Percentiles rank a stretch among this genome's conserved stretches.
These are phyloP conservation scores for Peronospora farinosa DNA, from an alignment of 352 stramenopile genomes.

Conservation along the genomic window DNA sequence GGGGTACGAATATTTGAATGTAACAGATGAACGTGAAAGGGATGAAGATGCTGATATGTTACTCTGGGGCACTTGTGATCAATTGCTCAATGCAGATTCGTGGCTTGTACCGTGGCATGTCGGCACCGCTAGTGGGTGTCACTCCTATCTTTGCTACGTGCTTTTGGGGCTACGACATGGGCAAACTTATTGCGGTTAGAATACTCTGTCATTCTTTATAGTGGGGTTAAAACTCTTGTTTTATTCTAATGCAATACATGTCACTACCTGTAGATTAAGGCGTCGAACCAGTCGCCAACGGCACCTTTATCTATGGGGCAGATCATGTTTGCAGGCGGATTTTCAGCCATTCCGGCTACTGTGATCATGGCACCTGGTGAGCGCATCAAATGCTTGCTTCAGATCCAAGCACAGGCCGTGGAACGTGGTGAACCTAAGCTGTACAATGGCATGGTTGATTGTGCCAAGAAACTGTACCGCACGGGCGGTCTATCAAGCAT, in stretches of 20 bases:
- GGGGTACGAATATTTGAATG: constrained; percentile 50
- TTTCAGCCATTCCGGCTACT: constrained; percentile 85
- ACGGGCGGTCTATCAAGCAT: constrained; percentile 89
- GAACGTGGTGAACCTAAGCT: constrained; percentile 70
- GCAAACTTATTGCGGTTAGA: constrained; percentile 86
- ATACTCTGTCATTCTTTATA: neutral
- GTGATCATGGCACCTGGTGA: constrained; percentile 94
- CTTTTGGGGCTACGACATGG: constrained; percentile 98
- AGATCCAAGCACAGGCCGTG: constrained; percentile 88
- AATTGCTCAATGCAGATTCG: constrained; percentile 31
- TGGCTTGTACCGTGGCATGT: constrained; percentile 93
- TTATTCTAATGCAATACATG: constrained; percentile 1
- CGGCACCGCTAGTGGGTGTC: constrained; percentile 90
- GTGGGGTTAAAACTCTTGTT: constrained; percentile 4
- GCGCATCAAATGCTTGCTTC: constrained; percentile 94
- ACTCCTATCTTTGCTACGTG: constrained; percentile 95
- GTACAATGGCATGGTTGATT: constrained; percentile 95
- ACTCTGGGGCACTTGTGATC: constrained; percentile 6
- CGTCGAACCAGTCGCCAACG: constrained; percentile 45
- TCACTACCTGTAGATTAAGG: constrained; percentile 43
- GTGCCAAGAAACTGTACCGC: constrained; percentile 88
- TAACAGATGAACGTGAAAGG: neutral
- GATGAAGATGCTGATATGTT: constrained; percentile 5
- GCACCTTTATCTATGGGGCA: constrained; percentile 69
- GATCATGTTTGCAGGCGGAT: constrained; percentile 88